Conservation (phyloP, 352 stramenopile species). For the Stramenopiles sp. region DNA sequence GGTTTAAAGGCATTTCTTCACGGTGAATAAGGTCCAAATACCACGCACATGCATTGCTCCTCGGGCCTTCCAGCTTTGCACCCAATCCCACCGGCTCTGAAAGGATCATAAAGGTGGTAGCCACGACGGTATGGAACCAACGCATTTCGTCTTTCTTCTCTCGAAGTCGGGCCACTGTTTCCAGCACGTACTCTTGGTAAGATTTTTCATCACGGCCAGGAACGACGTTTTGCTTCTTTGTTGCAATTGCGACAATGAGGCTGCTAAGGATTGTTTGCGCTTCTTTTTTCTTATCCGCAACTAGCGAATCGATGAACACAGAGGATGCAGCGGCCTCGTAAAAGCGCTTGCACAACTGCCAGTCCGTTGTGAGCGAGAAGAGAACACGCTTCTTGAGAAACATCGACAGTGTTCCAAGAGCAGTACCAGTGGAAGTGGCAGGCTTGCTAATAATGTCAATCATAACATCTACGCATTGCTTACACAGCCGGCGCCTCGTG, state of each 20-base stretch:
- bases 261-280: background rate
- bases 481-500: background rate
- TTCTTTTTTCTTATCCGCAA: background rate
- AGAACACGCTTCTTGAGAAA: background rate
- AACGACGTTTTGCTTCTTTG: background rate
- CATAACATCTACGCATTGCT: background rate
- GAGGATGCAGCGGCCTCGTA: background rate
- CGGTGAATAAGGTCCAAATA: background rate
- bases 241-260: background rate
- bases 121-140: background rate
- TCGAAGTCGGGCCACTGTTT: background rate
- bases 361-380: background rate
- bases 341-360: background rate
- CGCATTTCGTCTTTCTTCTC: background rate
- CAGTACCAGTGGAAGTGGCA: background rate
- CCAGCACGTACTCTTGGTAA: background rate
- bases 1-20: background rate
- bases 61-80: too few species aligned
- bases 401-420: background rate
- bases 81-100: background rate
- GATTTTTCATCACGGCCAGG: background rate
- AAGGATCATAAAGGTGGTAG: background rate
- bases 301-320: background rate
- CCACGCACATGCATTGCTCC: too few species aligned
- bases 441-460: background rate